Conservation (phyloP, 805 yeast species). For the Candida berthetii region DNA sequence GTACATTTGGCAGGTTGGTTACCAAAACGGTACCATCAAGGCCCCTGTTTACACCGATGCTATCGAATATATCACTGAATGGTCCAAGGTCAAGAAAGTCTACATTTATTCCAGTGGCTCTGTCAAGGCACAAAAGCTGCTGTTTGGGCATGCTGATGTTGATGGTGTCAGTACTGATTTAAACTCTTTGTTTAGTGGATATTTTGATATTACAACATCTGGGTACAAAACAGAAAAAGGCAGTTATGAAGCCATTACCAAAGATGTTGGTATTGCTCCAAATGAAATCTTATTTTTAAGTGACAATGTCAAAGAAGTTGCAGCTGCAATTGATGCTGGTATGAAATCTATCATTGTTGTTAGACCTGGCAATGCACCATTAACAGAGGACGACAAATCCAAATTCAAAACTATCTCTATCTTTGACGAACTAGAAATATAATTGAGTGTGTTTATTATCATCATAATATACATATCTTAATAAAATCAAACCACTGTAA, state of each 20-base stretch:
- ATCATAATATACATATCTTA: background rate
- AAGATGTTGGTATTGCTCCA: conserved; percentile 27
- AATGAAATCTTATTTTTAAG: conserved; percentile 57
- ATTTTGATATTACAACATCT: conserved; percentile 80
- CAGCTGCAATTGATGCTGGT: conserved; percentile 68
- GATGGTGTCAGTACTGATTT: conserved; percentile 39
- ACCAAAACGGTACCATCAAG: conserved; percentile 62
- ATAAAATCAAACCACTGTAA: background rate
- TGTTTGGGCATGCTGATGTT: conserved; percentile 58
- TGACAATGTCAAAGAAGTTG: conserved; percentile 73
- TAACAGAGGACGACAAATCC: conserved; percentile 28
- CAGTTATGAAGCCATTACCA: conserved; percentile 55
- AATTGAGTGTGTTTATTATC: background rate
- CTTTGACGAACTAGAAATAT: conserved; percentile 21
- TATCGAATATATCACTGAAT: conserved; percentile 41
- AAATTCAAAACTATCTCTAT: conserved; percentile 19
- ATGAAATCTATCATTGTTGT: conserved; percentile 50
- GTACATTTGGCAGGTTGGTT: conserved; percentile 74
- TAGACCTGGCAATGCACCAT: conserved; percentile 69
- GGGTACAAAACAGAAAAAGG: conserved; percentile 58
- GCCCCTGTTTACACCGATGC: conserved; percentile 82
- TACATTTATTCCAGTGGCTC: conserved; percentile 89
- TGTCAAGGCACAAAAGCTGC: conserved; percentile 75
- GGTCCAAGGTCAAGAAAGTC: conserved; percentile 30
- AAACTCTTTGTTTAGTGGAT: conserved; percentile 49